Percentiles rank a stretch among this genome's conserved stretches.
Evolutionary conservation across 2,329 filamentous ascomycete species (phyloP).

Genomic region (Claviceps sp.): DNA sequence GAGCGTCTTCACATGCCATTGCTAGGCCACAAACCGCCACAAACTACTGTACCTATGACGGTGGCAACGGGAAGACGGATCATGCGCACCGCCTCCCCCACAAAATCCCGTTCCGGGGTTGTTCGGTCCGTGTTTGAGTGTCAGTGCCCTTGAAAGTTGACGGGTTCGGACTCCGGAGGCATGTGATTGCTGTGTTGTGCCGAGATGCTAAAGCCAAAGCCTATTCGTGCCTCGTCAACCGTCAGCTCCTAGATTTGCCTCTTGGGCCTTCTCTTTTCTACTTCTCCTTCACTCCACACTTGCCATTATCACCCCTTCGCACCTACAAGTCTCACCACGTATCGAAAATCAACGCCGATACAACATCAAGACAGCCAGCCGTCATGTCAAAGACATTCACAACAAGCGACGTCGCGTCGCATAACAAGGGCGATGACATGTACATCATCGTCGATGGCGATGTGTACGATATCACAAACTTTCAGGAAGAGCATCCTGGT

Average conservation of each 20-base stretch:
- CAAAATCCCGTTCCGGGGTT: background rate
- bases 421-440: constrained; percentile 76
- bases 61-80: too few relatives aligned
- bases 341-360: too few relatives aligned
- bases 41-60: too few relatives aligned
- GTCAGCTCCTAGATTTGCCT: too few relatives aligned
- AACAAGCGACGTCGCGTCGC: constrained; percentile 72
- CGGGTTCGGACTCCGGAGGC: background rate
- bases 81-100: background rate
- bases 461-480: constrained; percentile 87
- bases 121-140: background rate
- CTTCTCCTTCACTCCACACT: background rate
- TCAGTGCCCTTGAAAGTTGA: background rate
- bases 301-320: background rate
- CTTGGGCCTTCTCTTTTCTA: background rate
- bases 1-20: background rate
- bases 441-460: constrained; percentile 91
- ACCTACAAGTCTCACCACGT: background rate
- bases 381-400: constrained; percentile 83
- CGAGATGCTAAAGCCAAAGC: background rate
- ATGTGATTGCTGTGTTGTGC: background rate
- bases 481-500: constrained; percentile 77
- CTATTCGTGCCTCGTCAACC: background rate
- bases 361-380: background rate
- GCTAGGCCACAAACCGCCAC: too few relatives aligned